Base-by-base conservation (phyloP, 768 basidiomycete species). In the Hypholoma fasciculare region DNA sequence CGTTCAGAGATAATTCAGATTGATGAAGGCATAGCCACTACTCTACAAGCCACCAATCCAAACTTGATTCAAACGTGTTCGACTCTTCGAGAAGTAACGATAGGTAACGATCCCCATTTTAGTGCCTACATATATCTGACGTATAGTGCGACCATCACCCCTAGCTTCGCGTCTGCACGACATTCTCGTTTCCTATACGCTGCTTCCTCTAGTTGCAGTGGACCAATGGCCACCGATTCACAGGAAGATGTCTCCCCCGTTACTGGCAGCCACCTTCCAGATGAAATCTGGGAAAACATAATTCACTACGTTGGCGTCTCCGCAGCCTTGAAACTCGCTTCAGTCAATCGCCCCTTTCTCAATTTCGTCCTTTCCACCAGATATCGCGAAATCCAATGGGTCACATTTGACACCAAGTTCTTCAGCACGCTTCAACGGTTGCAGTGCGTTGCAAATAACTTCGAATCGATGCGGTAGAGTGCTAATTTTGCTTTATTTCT, bases 221-320 rank as follows among this genome's bases (percentile, higher is more conserved):
- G 30, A 34, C 9, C 1, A 1, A 34, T 34, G 30, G 6, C 30
- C 30, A 34, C 30, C 9, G 6, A 3, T 9, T 34, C 30, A 34
- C 30, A 7, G 6, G 40, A 42, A 42, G 40, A 7, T 8, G 11
- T 14, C 13, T 5, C 40, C 7, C 3, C 40, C 40, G 27, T 34
- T 30, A 66, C 62, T 11, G 65, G 63, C 20, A 61, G 63, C 42
- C 64, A 68, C 49, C 54, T 74, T 9, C 72, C 74, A 20, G 66
- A 66, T 17, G 74, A 76, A 48, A 61, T 75, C 27, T 78, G 76
- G 76, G 63, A 65, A 30, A 52, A 68, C 39, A 63, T 76, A 38
- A 65, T 69, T 19, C 48, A 57, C 16, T 61, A 63, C 47, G 12
- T 74, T 11, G 57, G 59, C 2, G 17, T n/a, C 2, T n/a, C 13